Percentiles rank a stretch among this genome's conserved stretches.
These are phyloP conservation scores for Thinopyrum elongatum DNA, from an alignment of 176 grass and related monocot genomes.

Conservation along the genomic window DNA sequence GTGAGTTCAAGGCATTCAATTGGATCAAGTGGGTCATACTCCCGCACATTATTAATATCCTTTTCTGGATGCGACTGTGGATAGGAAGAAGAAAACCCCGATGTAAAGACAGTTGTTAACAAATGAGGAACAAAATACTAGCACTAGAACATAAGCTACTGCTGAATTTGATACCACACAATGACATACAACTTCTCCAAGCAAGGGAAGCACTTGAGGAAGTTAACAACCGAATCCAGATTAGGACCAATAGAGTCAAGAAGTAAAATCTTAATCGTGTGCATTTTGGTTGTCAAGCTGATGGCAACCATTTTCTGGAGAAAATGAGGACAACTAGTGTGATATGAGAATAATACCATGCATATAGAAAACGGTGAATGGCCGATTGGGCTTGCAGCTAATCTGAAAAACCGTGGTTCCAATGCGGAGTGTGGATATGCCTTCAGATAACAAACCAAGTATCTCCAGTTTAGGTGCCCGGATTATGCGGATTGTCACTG, in stretches of 20 bases:
- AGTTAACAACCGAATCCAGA: not conserved
- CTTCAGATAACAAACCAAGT: not conserved
- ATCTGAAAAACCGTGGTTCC: not conserved
- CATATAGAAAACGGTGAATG: not conserved
- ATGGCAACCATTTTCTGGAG: not conserved
- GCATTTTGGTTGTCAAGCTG: not conserved
- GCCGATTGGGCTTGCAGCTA: not conserved
- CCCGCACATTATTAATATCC: not conserved
- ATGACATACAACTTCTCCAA: not conserved
- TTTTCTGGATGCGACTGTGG: not conserved
- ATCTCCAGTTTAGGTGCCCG: not conserved
- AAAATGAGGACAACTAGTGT: not conserved
- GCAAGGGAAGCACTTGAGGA: conserved; percentile 1
- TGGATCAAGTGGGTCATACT: not conserved
- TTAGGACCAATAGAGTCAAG: not conserved
- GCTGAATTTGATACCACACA: not conserved
- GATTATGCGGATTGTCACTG: not conserved
- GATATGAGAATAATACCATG: not conserved
- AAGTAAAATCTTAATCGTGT: not conserved
- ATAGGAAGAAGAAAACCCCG: not conserved
- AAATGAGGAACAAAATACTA: not conserved
- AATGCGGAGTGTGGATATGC: not conserved
- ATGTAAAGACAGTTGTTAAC: not conserved
- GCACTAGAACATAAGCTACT: not conserved
- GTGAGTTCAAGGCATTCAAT: not conserved